These are phyloP conservation scores for Thermothielavioides terrestris DNA, from an alignment of 495 filamentous ascomycete species.

Conservation along the genomic window DNA sequence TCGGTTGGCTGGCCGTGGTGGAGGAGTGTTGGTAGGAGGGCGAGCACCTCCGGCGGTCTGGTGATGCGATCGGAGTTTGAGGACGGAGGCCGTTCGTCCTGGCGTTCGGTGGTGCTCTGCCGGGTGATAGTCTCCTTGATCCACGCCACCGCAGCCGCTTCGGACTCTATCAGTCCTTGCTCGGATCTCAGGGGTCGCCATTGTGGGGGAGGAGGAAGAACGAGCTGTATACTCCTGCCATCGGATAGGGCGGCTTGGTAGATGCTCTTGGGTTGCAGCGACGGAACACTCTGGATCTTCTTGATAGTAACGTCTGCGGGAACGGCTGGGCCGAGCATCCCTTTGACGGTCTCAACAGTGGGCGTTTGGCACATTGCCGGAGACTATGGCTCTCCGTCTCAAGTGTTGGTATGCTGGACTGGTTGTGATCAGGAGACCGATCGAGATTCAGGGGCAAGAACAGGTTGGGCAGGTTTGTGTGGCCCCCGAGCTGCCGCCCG, in stretches of 20 bases:
- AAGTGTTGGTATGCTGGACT: no score
- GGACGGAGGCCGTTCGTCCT: no score
- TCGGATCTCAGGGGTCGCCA: constrained; percentile 36
- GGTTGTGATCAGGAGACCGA: no score
- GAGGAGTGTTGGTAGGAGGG: constrained; percentile 28
- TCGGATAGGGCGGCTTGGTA: constrained; percentile 30
- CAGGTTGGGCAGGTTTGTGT: no score
- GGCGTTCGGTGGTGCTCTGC: no score
- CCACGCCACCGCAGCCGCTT: constrained; percentile 28
- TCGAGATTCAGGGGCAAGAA: no score
- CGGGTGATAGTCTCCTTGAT: constrained; percentile 11
- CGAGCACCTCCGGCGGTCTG: constrained; percentile 1
- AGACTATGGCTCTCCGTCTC: no score
- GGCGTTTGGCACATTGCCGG: constrained; percentile 33
- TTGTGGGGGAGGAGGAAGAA: constrained; percentile 26
- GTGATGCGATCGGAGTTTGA: neutral
- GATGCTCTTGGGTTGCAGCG: constrained; percentile 25
- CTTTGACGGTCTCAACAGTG: constrained; percentile 25
- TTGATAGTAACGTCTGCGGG: constrained; percentile 22
- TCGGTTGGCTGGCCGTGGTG: constrained; percentile 18
- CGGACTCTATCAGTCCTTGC: constrained; percentile 25
- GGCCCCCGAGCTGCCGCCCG: no score
- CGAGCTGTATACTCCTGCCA: constrained; percentile 26
- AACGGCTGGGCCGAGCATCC: constrained; percentile 23
- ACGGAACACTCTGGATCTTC: constrained; percentile 19